Base-by-base conservation (phyloP, 495 filamentous ascomycete genomes). In the Hypoxylon crocopeplum region DNA sequence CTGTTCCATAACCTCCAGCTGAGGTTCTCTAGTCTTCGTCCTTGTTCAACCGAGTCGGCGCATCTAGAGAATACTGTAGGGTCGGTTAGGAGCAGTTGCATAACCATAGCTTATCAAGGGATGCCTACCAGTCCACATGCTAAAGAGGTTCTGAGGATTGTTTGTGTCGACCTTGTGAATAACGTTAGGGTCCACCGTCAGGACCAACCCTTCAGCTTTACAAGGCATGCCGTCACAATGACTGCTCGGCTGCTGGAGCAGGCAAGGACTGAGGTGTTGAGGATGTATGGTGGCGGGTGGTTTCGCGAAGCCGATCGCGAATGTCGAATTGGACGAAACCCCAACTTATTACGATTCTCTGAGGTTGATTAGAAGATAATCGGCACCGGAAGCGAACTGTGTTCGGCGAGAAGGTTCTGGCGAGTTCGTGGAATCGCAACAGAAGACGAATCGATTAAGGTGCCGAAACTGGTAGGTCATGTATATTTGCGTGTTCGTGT, bases 1-100 rank as follows among this genome's bases (percentile, higher is more conserved):
- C 92, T 85, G 59, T 89, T 95, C 93, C 93, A 99, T 59, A 99
- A 77, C 54, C 94, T 81, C 94, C 94, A 99, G 65, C 88, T 93
- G 22, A 99, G 71, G 75, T 99, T 99, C 70, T 98, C 95, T 55
- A 97, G 79, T 67, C 94, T 82, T 66, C 91, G 85, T 17, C 94
- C 94, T 72, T 97, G 88, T 65, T 96, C 92, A 69, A 99, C 87
- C 52, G 93, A 93, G 59, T 94, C 91, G 64, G 92, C 90, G 75
- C 92, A 96, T 81, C 92, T 90, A 1, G 92, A 93, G 71, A 99
- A 98, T 22, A 98, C 93, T 96, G 68, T 25, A 7, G 22, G n/a
- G 48, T 32, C 64, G 39, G 68, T 64, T 53, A 58, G 64, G 61
- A 42, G 22, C 21, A 42, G 32, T 25, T 42, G 19, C 38, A 24